These are phyloP conservation scores for Ogataea thermomethanolica DNA, from an alignment of 805 yeast species.

Conservation along the genomic window DNA sequence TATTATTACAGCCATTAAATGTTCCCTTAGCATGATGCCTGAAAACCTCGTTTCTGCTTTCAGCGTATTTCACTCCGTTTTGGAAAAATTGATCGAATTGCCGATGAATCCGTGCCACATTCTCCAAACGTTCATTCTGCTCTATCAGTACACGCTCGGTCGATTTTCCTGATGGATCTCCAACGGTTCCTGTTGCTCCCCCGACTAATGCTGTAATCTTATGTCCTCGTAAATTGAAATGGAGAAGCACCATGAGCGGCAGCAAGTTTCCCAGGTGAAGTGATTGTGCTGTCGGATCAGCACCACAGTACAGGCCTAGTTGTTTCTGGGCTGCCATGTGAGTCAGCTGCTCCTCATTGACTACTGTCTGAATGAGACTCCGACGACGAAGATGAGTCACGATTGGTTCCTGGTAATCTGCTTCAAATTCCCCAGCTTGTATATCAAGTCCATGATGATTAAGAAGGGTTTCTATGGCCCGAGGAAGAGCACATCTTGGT, in stretches of 20 bases:
- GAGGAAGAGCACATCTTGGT: constrained; percentile 1
- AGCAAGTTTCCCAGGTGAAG: constrained; percentile 87
- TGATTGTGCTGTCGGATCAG: constrained; percentile 91
- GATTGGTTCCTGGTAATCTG: constrained; percentile 38
- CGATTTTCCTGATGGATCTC: constrained; percentile 92
- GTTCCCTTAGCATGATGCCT: constrained; percentile 13
- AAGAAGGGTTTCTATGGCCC: constrained; percentile 14
- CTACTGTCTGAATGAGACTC: constrained; percentile 43
- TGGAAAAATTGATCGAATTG: constrained; percentile 64
- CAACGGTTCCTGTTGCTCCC: constrained; percentile 94
- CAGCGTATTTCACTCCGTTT: constrained; percentile 62
- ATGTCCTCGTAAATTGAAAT: constrained; percentile 83
- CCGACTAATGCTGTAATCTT: constrained; percentile 81
- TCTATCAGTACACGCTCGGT: constrained; percentile 68
- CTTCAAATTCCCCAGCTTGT: constrained; percentile 21
- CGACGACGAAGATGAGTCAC: constrained; percentile 40
- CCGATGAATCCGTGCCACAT: constrained; percentile 52
- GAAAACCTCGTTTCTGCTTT: constrained; percentile 38
- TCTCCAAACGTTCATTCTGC: constrained; percentile 46
- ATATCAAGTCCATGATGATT: constrained; percentile 18
- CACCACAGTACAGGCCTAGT: constrained; percentile 81
- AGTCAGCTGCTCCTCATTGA: constrained; percentile 33
- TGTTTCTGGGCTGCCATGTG: constrained; percentile 29
- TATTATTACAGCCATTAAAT: constrained; percentile 51
- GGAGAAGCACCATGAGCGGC: constrained; percentile 81